Base-by-base conservation (phyloP, 1,284 basidiomycete genomes). In the Naganishia sp. region DNA sequence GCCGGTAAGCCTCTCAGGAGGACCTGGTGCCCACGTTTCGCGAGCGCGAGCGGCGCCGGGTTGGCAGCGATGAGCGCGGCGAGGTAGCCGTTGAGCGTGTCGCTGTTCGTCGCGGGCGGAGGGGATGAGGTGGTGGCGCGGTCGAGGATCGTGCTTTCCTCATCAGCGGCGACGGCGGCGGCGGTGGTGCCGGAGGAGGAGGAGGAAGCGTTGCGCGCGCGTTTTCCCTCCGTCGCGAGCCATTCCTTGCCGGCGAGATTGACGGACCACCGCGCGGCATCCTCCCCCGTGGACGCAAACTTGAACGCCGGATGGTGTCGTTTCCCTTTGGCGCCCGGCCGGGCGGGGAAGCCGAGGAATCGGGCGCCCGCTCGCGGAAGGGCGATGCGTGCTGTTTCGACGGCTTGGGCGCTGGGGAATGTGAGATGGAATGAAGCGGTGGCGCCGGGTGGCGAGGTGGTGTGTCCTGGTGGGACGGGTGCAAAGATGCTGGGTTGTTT, bases 21-120 rank as follows among this genome's bases (percentile, higher is more conserved):
- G 10, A 64, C 61, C 61, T 64, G 61, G 6, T 46, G 36, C 16
- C 50, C 31, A 4, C 61, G 42, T 48, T 46, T 54, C 6, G 61
- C 25, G 16, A 25, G 28, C 25, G 44, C 61, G n/a, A 64, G 55
- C 10, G 61, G 61, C 18, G 61, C 61, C 21, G 59, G 59, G n/a
- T 61, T 36, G 33, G 21, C 21, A 9, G n/a, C 23, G 39, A 48
- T 11, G 9, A 61, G 21, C 16, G 36, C 16, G 48, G 59, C 50
- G 16, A 61, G 59, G 48, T 61, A 61, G 4, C 42, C 31, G 10
- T 39, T 21, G 11, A 61, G 23, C 15, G n/a, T 52, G 4, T 23
- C 36, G 9, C 39, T 6, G 36, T 36, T 48, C n/a, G 18, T 15
- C 6, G 28, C 33, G 45, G 4, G 36, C 13, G 15, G 16, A 4